Evolutionary conservation across 1,139 yeast genomes (phyloP), one percentile per base, ranked within the genome.

Genomic region (Suhomyces guaymorum): DNA sequence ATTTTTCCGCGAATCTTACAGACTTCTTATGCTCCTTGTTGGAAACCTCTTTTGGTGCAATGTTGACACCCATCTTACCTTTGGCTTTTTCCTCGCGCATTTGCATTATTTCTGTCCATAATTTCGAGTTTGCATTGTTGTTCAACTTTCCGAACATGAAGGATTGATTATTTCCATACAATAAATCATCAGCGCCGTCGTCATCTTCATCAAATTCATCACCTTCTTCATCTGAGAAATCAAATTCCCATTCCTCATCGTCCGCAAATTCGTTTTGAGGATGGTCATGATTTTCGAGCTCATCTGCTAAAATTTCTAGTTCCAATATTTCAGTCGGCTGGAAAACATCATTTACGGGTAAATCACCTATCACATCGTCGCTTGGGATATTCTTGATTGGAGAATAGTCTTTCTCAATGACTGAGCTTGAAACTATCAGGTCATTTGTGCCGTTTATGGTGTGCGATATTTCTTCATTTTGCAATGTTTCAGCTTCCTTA

Each of bases 1-100:
- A 63, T 2, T 58, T 54, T 2, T 70, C 62, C 1, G 80, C 71
- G 57, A 80, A 80, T 14, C 73, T 64, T 15, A 80, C 86, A 7
- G 67, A 55, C 46, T 78, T 77, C 43, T 63, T 26, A 8, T n/a
- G n/a, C n/a, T n/a, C n/a, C n/a, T n/a, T n/a, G n/a, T n/a, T n/a
- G n/a, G n/a, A n/a, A 13, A 12, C 19, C 18, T 24, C 7, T 17
- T 26, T 18, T 11, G 21, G 10, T 3, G 22, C 15, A n/a, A 17
- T 12, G 4, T 10, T 10, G 4, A 8, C n/a, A 4, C 12, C 15
- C 11, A n/a, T n/a, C n/a, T n/a, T n/a, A n/a, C n/a, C n/a, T n/a
- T n/a, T n/a, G n/a, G 27, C 17, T 15, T 24, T 24, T 9, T 13
- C 27, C 10, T 14, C 9, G n/a, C 28, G 21, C 18, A 15, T 32